Evolutionary conservation across 495 filamentous ascomycete genomes (phyloP).

Genomic region (Aspergillus carlsbadensis): DNA sequence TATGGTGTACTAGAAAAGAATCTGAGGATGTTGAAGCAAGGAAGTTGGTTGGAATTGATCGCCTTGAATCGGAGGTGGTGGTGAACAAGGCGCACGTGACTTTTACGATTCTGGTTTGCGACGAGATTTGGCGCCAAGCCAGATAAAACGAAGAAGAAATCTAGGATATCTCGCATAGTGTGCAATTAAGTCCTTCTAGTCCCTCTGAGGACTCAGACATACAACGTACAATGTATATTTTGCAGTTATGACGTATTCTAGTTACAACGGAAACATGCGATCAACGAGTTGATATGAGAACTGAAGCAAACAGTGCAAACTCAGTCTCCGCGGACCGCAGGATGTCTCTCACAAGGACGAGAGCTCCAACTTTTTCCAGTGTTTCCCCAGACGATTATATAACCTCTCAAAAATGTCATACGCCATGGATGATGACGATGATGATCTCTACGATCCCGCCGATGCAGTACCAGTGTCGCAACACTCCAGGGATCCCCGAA

Average conservation of each 20-base stretch:
- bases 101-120: neutral
- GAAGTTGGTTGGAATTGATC: neutral
- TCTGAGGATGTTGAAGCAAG: neutral
- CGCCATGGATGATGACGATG: slow-evolving; percentile 53
- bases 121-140: too few relatives aligned
- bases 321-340: slow-evolving; percentile 19
- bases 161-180: too few relatives aligned
- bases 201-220: too few relatives aligned
- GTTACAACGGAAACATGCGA: too few relatives aligned
- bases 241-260: too few relatives aligned
- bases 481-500: slow-evolving; percentile 24
- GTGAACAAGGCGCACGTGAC: neutral
- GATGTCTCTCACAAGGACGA: slow-evolving; percentile 16
- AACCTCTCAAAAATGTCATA: slow-evolving; percentile 16
- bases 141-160: too few relatives aligned
- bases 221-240: too few relatives aligned
- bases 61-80: neutral
- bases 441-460: slow-evolving; percentile 54
- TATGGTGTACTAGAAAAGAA: neutral
- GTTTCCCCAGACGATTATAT: slow-evolving; percentile 15
- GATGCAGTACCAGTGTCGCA: slow-evolving; percentile 38
- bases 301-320: slow-evolving; percentile 41
- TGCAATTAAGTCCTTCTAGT: too few relatives aligned
- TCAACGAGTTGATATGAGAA: too few relatives aligned
- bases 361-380: slow-evolving; percentile 20